A percentile compares a stretch with the other conserved stretches of the same genome.
These are phyloP conservation scores for Ogataea polymorpha DNA, from an alignment of 805 yeast genomes.

Conservation along the genomic window DNA sequence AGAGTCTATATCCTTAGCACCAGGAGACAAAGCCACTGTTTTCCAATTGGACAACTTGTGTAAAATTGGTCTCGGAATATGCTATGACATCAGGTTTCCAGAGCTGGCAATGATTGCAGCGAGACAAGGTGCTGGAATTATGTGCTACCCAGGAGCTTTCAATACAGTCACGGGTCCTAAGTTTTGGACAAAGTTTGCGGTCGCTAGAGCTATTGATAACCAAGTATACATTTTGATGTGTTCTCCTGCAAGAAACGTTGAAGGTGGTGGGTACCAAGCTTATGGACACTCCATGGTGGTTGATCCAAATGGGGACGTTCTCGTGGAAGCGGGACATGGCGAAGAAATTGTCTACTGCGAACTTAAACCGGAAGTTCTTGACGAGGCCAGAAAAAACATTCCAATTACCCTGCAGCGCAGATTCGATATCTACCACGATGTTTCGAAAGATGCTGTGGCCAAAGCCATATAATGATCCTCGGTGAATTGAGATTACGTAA, in stretches of 20 bases:
- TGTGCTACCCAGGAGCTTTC: slow-evolving; percentile 83
- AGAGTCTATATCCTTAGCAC: slow-evolving; percentile 71
- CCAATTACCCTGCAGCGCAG: slow-evolving; percentile 72
- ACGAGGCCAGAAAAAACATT: slow-evolving; percentile 57
- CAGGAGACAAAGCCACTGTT: slow-evolving; percentile 82
- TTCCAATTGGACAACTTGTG: slow-evolving; percentile 63
- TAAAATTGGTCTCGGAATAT: slow-evolving; percentile 78
- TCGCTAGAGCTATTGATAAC: slow-evolving; percentile 73
- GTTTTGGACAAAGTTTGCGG: slow-evolving; percentile 77
- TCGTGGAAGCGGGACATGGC: slow-evolving; percentile 73
- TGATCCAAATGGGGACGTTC: slow-evolving; percentile 57
- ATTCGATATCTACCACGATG: slow-evolving; percentile 59
- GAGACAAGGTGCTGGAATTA: slow-evolving; percentile 64
- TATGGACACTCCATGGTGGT: slow-evolving; percentile 67
- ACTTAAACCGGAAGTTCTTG: slow-evolving; percentile 59
- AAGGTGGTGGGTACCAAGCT: slow-evolving; percentile 54
- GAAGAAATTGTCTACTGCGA: slow-evolving; percentile 77
- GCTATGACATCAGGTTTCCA: slow-evolving; percentile 80
- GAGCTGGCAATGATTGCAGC: slow-evolving; percentile 72
- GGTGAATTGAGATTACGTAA: slow-evolving; percentile 4
- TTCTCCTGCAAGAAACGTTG: slow-evolving; percentile 78
- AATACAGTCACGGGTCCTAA: slow-evolving; percentile 82
- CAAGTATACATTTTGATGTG: slow-evolving; percentile 72
- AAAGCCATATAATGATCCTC: slow-evolving; percentile 12
- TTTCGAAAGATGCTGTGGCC: slow-evolving; percentile 26